Evolutionary conservation across 176 grass and related monocot genomes (phyloP).

Genomic region (Microstegium vimineum): DNA sequence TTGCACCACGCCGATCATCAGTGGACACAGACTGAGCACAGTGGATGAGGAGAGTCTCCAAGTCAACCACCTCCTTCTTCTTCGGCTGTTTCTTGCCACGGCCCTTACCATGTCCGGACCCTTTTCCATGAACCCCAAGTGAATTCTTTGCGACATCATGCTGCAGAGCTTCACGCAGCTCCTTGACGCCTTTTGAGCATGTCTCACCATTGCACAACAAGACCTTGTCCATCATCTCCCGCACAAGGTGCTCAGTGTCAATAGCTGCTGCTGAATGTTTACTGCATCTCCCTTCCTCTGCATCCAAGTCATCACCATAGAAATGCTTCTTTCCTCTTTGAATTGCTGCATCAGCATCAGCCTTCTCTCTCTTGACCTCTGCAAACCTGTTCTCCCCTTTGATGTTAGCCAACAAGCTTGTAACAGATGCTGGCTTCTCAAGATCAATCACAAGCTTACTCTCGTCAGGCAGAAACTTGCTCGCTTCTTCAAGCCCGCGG

Average conservation of each 20-base stretch:
- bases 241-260: constrained; percentile 60
- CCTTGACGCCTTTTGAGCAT: constrained; percentile 59
- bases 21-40: constrained; percentile 84
- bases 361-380: constrained; percentile 38
- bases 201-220: constrained; percentile 68
- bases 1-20: constrained; percentile 59
- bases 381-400: constrained; percentile 28
- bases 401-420: not conserved
- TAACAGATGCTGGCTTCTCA: constrained; percentile 12
- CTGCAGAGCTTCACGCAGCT: constrained; percentile 60
- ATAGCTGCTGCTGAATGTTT: constrained; percentile 65
- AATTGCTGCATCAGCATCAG: constrained; percentile 4
- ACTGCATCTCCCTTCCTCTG: constrained; percentile 69
- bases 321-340: constrained; percentile 77
- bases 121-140: constrained; percentile 43
- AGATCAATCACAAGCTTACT: constrained; percentile 68
- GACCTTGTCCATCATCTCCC: constrained; percentile 87
- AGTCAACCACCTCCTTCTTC: constrained; percentile 81
- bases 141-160: constrained; percentile 42
- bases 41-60: constrained; percentile 78
- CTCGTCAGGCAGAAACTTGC: constrained; percentile 60
- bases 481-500: constrained; percentile 57
- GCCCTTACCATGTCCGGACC: constrained; percentile 54
- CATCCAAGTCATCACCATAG: constrained; percentile 62
- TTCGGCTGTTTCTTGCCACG: constrained; percentile 69